phyloP scores from a whole-genome alignment of 2,329 filamentous ascomycete species.

The Hymenoscyphus repandus region DNA sequence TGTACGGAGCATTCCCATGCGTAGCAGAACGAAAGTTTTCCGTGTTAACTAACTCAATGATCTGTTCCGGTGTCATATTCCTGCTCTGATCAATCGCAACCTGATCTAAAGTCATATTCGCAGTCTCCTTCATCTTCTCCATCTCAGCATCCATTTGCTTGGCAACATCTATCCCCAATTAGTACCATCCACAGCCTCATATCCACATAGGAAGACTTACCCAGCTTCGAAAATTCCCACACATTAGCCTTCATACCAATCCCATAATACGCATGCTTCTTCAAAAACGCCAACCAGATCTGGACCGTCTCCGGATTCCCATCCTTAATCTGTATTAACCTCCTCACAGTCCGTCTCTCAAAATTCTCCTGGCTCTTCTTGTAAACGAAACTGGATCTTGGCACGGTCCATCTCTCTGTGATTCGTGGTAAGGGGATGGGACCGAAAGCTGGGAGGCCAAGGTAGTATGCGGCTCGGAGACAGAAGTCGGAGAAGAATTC shows the following conservation, averaged over 20 bases:
- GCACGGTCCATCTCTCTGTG: conserved; percentile 91
- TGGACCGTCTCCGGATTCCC: conserved; percentile 85
- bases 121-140: conserved; percentile 37
- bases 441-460: conserved; percentile 78
- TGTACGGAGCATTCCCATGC: conserved; percentile 27
- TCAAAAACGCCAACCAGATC: conserved; percentile 85
- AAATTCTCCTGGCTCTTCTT: conserved; percentile 99
- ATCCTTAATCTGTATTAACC: conserved; percentile 89
- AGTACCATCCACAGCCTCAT: conserved; percentile 6
- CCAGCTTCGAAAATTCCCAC: conserved; percentile 76
- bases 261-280: conserved; percentile 91
- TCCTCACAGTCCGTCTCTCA: conserved; percentile 79
- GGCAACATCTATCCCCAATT: conserved; percentile 39
- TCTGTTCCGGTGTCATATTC: conserved; percentile 46
- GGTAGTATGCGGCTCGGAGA: conserved; percentile 88
- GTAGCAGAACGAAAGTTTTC: conserved; percentile 38
- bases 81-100: conserved; percentile 44
- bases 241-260: conserved; percentile 99
- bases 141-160: conserved; percentile 47
- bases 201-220: conserved; percentile 38
- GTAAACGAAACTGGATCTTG: conserved; percentile 82
- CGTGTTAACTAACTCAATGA: conserved; percentile 51
- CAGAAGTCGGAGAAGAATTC: conserved; percentile 96
- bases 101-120: conserved; percentile 49
- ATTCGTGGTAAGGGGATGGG: conserved; percentile 82